Evolutionary conservation across 192 early-diverging fungal species (phyloP), one percentile per base, ranked within the genome.

Genomic region (Coemansia sp.): DNA sequence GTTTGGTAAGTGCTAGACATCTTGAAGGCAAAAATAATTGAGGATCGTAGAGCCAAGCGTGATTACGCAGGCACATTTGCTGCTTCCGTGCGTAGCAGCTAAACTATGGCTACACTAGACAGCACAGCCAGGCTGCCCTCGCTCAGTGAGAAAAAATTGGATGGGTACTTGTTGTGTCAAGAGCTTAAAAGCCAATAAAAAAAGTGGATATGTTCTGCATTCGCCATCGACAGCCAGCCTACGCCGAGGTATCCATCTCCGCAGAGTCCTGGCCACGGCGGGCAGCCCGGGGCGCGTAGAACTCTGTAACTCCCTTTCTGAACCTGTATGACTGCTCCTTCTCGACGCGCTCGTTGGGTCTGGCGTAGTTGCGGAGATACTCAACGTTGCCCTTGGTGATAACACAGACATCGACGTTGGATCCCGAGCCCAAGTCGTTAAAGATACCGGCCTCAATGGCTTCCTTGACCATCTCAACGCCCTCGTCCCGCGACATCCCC

Each of bases 381-480:
- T 99, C 95, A 28, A 88, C 88, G 41, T 85, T 87, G 67, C 83
- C 91, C 73, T 92, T 91, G 58, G 89, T 92, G 73, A 99, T 95
- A 7, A 99, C 91, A 60, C 86, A 89, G 1, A 97, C 87, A 80
- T 99, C 95, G 52, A 99, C 95, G 74, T 96, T 97, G 31, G 90
- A 93, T 59, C 97, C 97, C 47, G 97, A 99, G 66, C 97, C 97
- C 35, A 97, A 75, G 76, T 99, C 97, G 82, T 99, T 97, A 84
- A 99, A 99, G 64, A 99, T 94, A 88, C 97, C 97, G 13, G 95
- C 91, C 76, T 92, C 89, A 74, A 99, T 94, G 48, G 95, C 94
- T 55, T 96, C 92, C 61, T 91, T 89, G 10, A 97, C 97, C 57
- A 99, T 59, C 28, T 90, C 87, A 59, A 97, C 89, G 8, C 90